Evolutionary conservation across 768 basidiomycete species (phyloP), one percentile per base, ranked within the genome.

Genomic region (Mycena crocata): DNA sequence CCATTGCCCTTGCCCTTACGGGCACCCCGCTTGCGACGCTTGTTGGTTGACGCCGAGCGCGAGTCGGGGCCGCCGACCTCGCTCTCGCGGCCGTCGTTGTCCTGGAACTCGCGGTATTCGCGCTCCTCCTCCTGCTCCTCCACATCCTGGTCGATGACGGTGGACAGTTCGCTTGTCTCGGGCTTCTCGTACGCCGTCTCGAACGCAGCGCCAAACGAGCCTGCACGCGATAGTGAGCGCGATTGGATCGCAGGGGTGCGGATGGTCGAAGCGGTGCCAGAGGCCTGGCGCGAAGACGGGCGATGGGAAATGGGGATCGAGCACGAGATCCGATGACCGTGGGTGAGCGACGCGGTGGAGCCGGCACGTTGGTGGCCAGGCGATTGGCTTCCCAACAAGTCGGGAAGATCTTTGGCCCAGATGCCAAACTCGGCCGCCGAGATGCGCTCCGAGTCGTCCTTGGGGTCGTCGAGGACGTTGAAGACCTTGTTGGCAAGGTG

Each of bases 401-500:
- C 80, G 28, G 94, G 93, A n/a, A 99, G 82, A 71, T 90, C 89
- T 77, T 88, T 90, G 62, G 90, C 84, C 97, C 97, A 99, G 42
- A 78, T 74, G 14, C 95, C 96, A 73, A 99, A 94, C 62, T 93
- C 94, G 42, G 84, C 84, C 21, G 97, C 97, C 28, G 88, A 86
- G 60, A 93, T 89, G 58, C 94, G 90, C 64, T 80, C 79, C 5
- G 86, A 84, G 70, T 91, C 93, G 68, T 90, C 86, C 37, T 85
- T 80, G 21, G 90, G 84, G 71, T 89, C 85, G 34, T 88, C 84
- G 40, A 93, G 87, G 69, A 94, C 83, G 77, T 90, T 93, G 77
- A 99, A 96, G 28, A 99, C 92, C 62, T 86, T 86, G 66, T 87
- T 85, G 59, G 94, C 90, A 54, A 99, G 87, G 78, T 94, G 94